Evolutionary conservation across 805 yeast genomes (phyloP).

Genomic region (Cyberlindnera euphorbiae): DNA sequence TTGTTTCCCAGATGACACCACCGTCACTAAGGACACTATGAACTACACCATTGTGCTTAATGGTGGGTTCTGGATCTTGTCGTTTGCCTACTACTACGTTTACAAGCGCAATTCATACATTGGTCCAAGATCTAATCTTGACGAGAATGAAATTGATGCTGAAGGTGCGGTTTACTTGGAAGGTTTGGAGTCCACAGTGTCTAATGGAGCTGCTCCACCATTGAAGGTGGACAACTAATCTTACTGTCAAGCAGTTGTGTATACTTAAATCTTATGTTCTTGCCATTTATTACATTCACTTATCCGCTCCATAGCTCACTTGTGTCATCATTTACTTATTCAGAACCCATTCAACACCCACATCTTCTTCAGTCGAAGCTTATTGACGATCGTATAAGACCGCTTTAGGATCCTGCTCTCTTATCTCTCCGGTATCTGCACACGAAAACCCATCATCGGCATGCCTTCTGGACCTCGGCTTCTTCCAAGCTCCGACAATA

Average conservation of each 20-base stretch:
- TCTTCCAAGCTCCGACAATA: too few species aligned
- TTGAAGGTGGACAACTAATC: slow-evolving; percentile 1
- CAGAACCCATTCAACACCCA: too few species aligned
- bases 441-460: too few species aligned
- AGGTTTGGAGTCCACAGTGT: slow-evolving; percentile 8
- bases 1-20: slow-evolving; percentile 52
- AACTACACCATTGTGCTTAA: slow-evolving; percentile 69
- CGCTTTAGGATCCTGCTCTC: too few species aligned
- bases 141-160: slow-evolving; percentile 20
- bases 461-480: too few species aligned
- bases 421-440: too few species aligned
- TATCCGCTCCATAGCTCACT: too few species aligned
- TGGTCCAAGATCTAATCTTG: slow-evolving; percentile 45
- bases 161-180: slow-evolving; percentile 18
- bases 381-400: too few species aligned
- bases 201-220: slow-evolving; percentile 8
- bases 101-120: slow-evolving; percentile 50
- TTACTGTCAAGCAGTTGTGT: background rate
- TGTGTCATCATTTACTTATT: too few species aligned
- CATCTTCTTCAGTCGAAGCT: too few species aligned
- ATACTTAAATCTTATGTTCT: background rate
- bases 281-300: too few species aligned
- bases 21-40: slow-evolving; percentile 44
- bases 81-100: slow-evolving; percentile 45
- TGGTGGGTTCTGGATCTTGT: slow-evolving; percentile 54